Evolutionary conservation across 768 basidiomycete genomes (phyloP), one percentile per base, ranked within the genome.

Genomic region (Lactarius trivialis): DNA sequence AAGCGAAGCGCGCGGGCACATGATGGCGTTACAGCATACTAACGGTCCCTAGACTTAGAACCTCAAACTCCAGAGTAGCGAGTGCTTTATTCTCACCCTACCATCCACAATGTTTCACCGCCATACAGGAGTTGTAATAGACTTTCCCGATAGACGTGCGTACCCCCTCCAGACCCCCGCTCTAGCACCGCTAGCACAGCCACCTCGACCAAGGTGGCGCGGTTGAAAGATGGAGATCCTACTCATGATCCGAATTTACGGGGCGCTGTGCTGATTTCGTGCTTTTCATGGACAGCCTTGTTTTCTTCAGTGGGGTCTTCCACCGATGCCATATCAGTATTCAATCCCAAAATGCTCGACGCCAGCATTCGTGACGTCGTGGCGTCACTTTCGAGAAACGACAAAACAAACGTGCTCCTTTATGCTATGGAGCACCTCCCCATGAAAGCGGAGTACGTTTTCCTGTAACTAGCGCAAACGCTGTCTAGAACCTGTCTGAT

Each of bases 361-460:
- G 88, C 88, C 21, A 83, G 85, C 75, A 85, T 88, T 68, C 85
- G 84, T 51, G 86, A 89, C 68, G 83, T 86, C 24, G 77, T 81
- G 0, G 75, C 76, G 7, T 79, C 78, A 61, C 77, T 89, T 36
- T 76, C 80, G 4, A 81, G 85, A 70, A 80, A 80, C 66, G 81
- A 88, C 70, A 89, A 89, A 71, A 85, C 81, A 21, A 85, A 86
- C 60, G 78, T 89, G 39, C 75, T 92, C 57, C 72, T 93, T 54
- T 85, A 89, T 66, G 91, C 91, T n/a, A 84, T 93, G 80, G 85
- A 86, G 66, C 87, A 86, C 68, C 82, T 96, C 63, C 83, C 86
- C 56, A 77, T 80, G 52, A 85, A 91, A 61, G 80, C 85, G 85
- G 88, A 70, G 61, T 73, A 70, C n/a, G 57, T 64, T 14, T 41